phyloP scores from a whole-genome alignment of 140 eudicot species.

The Senecio squalidus region DNA sequence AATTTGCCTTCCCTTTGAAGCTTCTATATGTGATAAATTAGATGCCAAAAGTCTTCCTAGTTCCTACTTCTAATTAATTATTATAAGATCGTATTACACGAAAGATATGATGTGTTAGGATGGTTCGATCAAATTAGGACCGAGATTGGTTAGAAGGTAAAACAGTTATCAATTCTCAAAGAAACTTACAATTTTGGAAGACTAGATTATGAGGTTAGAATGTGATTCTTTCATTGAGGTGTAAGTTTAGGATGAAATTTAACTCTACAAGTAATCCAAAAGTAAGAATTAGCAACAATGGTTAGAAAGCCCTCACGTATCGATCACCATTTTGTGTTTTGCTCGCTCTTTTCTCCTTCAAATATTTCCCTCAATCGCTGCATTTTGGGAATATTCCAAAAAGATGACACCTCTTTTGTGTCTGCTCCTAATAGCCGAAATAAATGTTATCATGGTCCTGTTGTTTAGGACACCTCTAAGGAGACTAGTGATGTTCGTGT shows the following conservation, averaged over 20 bases:
- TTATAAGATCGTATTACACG: neutral
- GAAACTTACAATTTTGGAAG: constrained; percentile 19
- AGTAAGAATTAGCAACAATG: neutral
- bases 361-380: too few species aligned
- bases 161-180: neutral
- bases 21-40: constrained; percentile 5
- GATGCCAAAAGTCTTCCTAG: constrained; percentile 1
- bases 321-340: neutral
- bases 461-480: constrained; percentile 63
- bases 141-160: neutral
- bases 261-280: constrained; percentile 14
- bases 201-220: constrained; percentile 18
- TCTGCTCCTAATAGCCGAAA: constrained; percentile 38
- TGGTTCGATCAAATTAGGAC: neutral
- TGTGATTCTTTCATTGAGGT: constrained; percentile 33
- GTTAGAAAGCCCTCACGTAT: constrained; percentile 5
- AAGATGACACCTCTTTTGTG: constrained; percentile 27
- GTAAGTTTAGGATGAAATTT: constrained; percentile 23
- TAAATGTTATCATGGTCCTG: constrained; percentile 39
- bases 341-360: neutral
- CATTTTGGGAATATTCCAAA: neutral
- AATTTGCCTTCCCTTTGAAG: neutral
- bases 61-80: neutral
- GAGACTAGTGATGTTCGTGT: constrained; percentile 40
- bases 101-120: neutral